Conservation (phyloP, 768 basidiomycete species). For the Scleroderma citrinum region DNA sequence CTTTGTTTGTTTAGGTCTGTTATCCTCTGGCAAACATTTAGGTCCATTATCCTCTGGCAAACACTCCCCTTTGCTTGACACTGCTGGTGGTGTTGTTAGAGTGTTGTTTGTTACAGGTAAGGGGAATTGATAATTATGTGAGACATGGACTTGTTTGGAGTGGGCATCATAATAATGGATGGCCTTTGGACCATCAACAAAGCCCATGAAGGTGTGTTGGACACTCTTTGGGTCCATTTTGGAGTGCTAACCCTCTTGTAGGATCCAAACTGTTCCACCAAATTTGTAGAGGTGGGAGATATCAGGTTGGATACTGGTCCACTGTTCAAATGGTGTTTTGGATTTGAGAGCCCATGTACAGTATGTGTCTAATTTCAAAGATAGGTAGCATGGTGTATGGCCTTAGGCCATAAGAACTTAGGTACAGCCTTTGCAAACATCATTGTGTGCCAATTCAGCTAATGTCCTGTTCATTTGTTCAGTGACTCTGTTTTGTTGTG, state of each 20-base stretch:
- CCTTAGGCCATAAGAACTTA: background rate
- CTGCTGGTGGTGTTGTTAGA: background rate
- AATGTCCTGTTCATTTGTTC: slow-evolving; percentile 31
- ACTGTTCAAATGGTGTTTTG: background rate
- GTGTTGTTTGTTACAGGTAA: background rate
- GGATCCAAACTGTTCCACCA: background rate
- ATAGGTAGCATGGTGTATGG: slow-evolving; percentile 20
- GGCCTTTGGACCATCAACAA: background rate
- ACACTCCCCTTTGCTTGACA: too few relatives aligned
- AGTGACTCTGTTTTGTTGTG: slow-evolving; percentile 30
- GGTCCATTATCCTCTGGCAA: too few relatives aligned
- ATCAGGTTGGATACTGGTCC: background rate
- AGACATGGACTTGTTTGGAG: background rate
- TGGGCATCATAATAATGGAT: background rate
- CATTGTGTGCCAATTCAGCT: slow-evolving; percentile 18
- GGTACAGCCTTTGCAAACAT: background rate
- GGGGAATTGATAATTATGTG: background rate
- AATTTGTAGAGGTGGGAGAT: background rate
- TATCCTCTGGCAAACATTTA: too few relatives aligned
- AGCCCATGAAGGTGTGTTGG: background rate
- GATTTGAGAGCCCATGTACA: background rate
- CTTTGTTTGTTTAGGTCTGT: too few relatives aligned
- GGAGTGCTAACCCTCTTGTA: background rate
- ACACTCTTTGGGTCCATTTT: background rate
- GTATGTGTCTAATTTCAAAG: slow-evolving; percentile 17